A percentile compares a stretch with the other conserved stretches of the same genome.
These are phyloP conservation scores for Ganoderma resinaceum DNA, from an alignment of 1,284 basidiomycete species.

Conservation along the genomic window DNA sequence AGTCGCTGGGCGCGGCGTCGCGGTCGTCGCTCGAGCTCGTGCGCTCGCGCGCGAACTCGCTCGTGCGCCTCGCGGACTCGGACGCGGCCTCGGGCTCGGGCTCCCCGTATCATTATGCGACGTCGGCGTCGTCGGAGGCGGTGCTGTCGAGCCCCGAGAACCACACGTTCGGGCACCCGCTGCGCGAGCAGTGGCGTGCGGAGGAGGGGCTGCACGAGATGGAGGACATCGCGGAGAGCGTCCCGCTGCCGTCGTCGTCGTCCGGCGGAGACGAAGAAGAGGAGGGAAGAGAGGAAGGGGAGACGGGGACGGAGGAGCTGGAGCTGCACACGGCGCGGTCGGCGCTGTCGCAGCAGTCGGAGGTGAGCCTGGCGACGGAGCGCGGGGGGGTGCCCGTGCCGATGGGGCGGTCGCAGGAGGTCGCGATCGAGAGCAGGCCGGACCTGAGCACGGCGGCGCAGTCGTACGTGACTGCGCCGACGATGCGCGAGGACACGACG, in stretches of 20 bases:
- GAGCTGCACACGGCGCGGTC: constrained; percentile 32
- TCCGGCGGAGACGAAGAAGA: neutral
- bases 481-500: constrained; percentile 58
- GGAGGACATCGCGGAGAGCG: constrained; percentile 30
- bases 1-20: constrained; percentile 66
- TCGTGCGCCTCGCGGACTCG: constrained; percentile 57
- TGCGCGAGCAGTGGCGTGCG: constrained; percentile 37
- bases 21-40: constrained; percentile 67
- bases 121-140: constrained; percentile 55
- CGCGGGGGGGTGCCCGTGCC: constrained; percentile 36
- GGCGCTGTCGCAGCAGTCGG: constrained; percentile 34
- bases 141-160: constrained; percentile 63
- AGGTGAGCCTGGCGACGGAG: constrained; percentile 31
- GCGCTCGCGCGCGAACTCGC: constrained; percentile 57
- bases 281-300: constrained; percentile 18
- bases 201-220: constrained; percentile 33
- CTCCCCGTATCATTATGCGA: too few relatives aligned
- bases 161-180: constrained; percentile 72
- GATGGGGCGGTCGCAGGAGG: constrained; percentile 29
- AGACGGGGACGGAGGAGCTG: constrained; percentile 19
- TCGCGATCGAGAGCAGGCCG: constrained; percentile 48
- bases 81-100: constrained; percentile 49
- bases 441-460: constrained; percentile 72
- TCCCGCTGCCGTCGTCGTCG: constrained; percentile 13
- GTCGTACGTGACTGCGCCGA: constrained; percentile 70